Evolutionary conservation across 805 yeast genomes (phyloP), one percentile per base, ranked within the genome.

Genomic region (Ogataea henricii): DNA sequence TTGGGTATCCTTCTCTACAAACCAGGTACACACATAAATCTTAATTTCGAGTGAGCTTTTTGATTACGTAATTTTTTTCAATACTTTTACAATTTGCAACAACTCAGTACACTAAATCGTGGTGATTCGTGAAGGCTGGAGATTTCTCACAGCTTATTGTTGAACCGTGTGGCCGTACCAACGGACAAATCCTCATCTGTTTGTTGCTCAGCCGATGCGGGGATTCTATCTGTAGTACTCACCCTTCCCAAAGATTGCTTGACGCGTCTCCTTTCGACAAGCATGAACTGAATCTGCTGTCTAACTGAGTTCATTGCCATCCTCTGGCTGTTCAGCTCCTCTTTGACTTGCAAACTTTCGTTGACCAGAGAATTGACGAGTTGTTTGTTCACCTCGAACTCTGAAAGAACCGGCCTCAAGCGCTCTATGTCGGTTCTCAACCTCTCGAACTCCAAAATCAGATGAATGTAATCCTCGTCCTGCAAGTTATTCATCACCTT

Each of bases 241-340:
- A 41, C 22, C 22, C 38, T 49, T 10, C 48, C 22, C 38, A 47
- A n/a, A 2, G 56, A 47, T 4, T 49, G 38, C 27, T 52, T 53
- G 34, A 52, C 51, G 29, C 74, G 56, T 36, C 75, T 67, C 48
- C 78, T 66, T 17, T 72, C 70, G 48, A 76, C 68, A 44, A 76
- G 48, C 52, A 78, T 62, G 51, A 73, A 78, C 51, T 77, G 82
- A 27, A 78, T 60, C 53, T 78, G 83, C 50, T 78, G 79, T 29
- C 82, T 58, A 16, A 78, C 53, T 43, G 77, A 73, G 51, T 70
- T 72, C 38, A 78, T 60, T 27, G 72, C 63, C 45, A 73, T 58
- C 43, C 79, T 56, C 49, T 77, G 82, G 43, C 66, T 59, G 48
- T 68, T 74, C 52, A 78, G 50, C 46, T 78, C 82, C 33, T 78